Evolutionary conservation across 257 asterid genomes (phyloP), one percentile per base, ranked within the genome.

Genomic region (Linderniella brevidens): DNA sequence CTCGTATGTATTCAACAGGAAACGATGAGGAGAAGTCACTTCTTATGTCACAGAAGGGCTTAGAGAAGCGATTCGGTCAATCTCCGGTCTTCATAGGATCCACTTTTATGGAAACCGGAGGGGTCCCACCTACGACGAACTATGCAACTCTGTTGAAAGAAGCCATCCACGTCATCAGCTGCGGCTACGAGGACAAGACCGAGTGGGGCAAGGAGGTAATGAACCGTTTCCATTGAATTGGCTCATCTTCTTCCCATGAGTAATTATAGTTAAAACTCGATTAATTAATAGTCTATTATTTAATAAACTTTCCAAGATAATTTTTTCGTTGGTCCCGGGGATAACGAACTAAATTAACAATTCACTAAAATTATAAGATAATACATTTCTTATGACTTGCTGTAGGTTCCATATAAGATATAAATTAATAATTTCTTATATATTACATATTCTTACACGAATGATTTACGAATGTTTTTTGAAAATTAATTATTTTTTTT

Each of bases 91-190:
- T 87, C 65, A 78, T 87, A 53, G 85, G 88, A 54, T 82, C 97
- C 20, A 77, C 97, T 42, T 83, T 83, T n/a, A 78, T 77, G 93
- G 88, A 83, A 65, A 66, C 56, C 51, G 97, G 97, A 38, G 97
- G 97, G 56, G 69, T 87, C 51, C 95, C 97, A 7, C 83, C 92
- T 0, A 55, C 93, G 11, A 75, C 95, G 35, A 83, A 78, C 68
- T 68, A 93, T 0, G 78, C 83, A 41, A 67, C 78, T 56, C 95
- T 80, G 46, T 58, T 87, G 62, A 83, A 78, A 68, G 97, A 87
- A 78, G 97, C 97, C 45, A 87, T 87, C 53, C 97, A 87, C 58
- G 97, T 87, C 56, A 80, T 87, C 49, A 87, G 95, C 55, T 87
- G 97, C 63, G 95, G 95, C 35, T 87, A 87, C 1, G 97, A 87